phyloP scores from a whole-genome alignment of 768 basidiomycete species.

The Pleurotus tuoliensis region DNA sequence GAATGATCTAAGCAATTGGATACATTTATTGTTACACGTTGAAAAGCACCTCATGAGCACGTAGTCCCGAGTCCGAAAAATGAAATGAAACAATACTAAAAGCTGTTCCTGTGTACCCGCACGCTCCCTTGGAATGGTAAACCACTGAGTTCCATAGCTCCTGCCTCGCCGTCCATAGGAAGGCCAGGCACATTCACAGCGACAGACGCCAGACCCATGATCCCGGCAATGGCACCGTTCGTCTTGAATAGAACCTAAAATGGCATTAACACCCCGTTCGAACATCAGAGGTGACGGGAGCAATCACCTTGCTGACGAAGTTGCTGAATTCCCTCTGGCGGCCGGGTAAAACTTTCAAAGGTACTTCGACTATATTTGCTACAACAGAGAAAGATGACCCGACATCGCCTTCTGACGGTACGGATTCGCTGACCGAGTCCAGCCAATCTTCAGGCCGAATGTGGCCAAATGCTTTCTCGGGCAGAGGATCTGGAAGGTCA shows the following conservation, averaged over 20 bases:
- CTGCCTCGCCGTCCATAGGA: slow-evolving; percentile 38
- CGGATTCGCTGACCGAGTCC: slow-evolving; percentile 33
- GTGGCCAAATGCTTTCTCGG: slow-evolving; percentile 70
- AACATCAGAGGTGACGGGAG: neutral
- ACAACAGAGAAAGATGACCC: slow-evolving; percentile 56
- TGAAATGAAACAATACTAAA: slow-evolving; percentile 3
- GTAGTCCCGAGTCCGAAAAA: too few relatives aligned
- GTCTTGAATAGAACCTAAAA: slow-evolving; percentile 64
- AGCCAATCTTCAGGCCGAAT: slow-evolving; percentile 74
- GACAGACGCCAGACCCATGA: slow-evolving; percentile 62
- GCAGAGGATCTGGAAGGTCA: slow-evolving; percentile 63
- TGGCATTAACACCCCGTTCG: slow-evolving; percentile 1
- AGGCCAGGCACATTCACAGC: slow-evolving; percentile 56
- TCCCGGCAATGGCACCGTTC: slow-evolving; percentile 64
- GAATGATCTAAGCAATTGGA: too few relatives aligned
- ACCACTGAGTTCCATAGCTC: slow-evolving; percentile 51
- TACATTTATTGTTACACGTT: too few relatives aligned
- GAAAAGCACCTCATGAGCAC: too few relatives aligned
- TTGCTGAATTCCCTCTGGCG: slow-evolving; percentile 71
- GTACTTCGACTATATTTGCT: slow-evolving; percentile 69
- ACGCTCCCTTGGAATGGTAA: slow-evolving; percentile 69
- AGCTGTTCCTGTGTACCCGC: slow-evolving; percentile 54
- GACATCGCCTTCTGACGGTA: slow-evolving; percentile 39
- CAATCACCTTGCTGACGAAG: slow-evolving; percentile 72
- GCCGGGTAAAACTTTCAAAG: slow-evolving; percentile 74